A percentile compares a stretch with the other conserved stretches of the same genome.
These are phyloP conservation scores for Nakaseomyces delphensis DNA, from an alignment of 1,139 yeast species.

Conservation along the genomic window DNA sequence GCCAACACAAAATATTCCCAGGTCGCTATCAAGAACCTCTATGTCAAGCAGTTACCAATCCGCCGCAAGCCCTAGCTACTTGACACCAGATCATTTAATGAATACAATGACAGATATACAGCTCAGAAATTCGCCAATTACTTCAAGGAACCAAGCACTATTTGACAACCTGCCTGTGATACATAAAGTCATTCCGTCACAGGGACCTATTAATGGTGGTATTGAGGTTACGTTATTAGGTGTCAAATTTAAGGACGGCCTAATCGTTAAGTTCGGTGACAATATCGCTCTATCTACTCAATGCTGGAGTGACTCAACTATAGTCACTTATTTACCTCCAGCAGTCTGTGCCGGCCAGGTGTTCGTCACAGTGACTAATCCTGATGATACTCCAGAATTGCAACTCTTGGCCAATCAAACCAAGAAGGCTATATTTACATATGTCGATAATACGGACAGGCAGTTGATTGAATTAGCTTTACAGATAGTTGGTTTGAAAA, in stretches of 20 bases:
- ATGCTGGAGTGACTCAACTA: slow-evolving; percentile 92
- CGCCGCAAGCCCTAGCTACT: slow-evolving; percentile 1
- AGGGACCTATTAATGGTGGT: slow-evolving; percentile 93
- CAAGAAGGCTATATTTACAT: slow-evolving; percentile 52
- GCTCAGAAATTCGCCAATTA: slow-evolving; percentile 3
- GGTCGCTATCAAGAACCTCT: slow-evolving; percentile 3
- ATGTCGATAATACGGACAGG: slow-evolving; percentile 85
- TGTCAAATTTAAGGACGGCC: slow-evolving; percentile 72
- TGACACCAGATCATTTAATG: not conserved
- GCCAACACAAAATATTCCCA: slow-evolving; percentile 4
- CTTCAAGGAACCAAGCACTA: not conserved
- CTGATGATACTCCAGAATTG: slow-evolving; percentile 13
- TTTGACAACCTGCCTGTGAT: slow-evolving; percentile 43
- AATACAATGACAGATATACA: not conserved
- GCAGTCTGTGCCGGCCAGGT: slow-evolving; percentile 86
- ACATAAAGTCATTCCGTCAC: slow-evolving; percentile 85
- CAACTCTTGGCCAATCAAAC: not conserved
- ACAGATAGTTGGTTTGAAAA: slow-evolving; percentile 88
- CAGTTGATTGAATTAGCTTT: slow-evolving; percentile 86
- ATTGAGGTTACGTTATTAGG: slow-evolving; percentile 89
- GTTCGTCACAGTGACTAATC: slow-evolving; percentile 65
- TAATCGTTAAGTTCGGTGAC: slow-evolving; percentile 78
- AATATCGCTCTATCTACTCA: slow-evolving; percentile 79
- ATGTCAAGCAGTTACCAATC: slow-evolving; percentile 5
- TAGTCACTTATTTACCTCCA: slow-evolving; percentile 89